phyloP scores from a whole-genome alignment of 441 rosid genomes.

The Populus hybrid region DNA sequence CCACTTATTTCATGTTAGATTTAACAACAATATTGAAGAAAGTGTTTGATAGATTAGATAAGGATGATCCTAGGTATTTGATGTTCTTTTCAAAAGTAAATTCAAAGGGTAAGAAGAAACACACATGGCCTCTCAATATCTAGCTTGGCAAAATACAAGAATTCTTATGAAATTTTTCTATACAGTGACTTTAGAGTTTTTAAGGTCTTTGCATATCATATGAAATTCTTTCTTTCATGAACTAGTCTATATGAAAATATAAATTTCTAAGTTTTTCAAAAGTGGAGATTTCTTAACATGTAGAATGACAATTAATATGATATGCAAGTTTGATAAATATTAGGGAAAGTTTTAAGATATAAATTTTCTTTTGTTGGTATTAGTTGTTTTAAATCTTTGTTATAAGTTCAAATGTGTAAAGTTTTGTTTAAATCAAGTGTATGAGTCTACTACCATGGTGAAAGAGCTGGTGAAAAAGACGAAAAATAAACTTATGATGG shows the following conservation, averaged over 20 bases:
- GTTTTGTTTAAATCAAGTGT: neutral
- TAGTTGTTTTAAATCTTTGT: neutral
- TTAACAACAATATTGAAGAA: neutral
- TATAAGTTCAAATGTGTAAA: neutral
- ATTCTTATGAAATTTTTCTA: neutral
- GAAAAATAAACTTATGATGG: neutral
- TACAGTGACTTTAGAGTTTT: neutral
- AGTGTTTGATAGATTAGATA: neutral
- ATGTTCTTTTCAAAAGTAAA: neutral
- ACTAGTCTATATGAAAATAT: neutral
- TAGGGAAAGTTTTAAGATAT: neutral
- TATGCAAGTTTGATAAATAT: neutral
- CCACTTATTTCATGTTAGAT: neutral
- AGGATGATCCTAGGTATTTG: neutral
- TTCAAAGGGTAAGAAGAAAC: too few species aligned
- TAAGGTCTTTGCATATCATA: neutral
- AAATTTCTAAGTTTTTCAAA: too few species aligned
- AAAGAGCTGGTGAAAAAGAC: neutral
- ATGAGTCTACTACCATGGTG: neutral
- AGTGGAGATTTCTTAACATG: neutral
- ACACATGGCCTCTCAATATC: neutral
- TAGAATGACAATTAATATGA: neutral
- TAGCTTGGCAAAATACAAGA: constrained; percentile 2
- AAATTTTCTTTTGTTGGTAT: neutral
- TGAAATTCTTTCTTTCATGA: neutral